These are phyloP conservation scores for Trichophaea hybrida DNA, from an alignment of 2,329 filamentous ascomycete genomes.

Conservation along the genomic window DNA sequence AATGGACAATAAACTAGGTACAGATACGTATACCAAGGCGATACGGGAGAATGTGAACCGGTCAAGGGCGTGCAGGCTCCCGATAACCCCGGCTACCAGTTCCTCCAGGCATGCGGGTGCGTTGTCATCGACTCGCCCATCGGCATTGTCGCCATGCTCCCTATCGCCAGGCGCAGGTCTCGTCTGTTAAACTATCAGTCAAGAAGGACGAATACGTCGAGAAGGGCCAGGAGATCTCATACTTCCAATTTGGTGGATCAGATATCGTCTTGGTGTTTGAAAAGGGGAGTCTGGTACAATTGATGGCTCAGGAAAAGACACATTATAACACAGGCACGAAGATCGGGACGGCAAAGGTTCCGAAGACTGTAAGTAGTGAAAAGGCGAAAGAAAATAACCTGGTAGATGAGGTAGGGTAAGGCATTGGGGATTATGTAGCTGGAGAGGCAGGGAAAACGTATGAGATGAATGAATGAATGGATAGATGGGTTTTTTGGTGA, in stretches of 20 bases:
- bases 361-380: background rate
- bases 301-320: slow-evolving; percentile 18
- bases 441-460: too few species aligned
- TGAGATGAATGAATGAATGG: too few species aligned
- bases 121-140: slow-evolving; percentile 32
- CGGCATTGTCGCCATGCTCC: slow-evolving; percentile 34
- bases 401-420: too few species aligned
- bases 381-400: too few species aligned
- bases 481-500: too few species aligned
- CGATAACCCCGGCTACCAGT: slow-evolving; percentile 33
- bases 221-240: slow-evolving; percentile 35
- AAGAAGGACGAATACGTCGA: slow-evolving; percentile 20
- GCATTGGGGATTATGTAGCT: too few species aligned
- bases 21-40: background rate
- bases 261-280: slow-evolving; percentile 35
- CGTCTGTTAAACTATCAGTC: slow-evolving; percentile 31
- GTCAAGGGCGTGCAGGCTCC: slow-evolving; percentile 28
- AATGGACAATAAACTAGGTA: too few species aligned
- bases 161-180: slow-evolving; percentile 36
- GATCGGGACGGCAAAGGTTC: slow-evolving; percentile 10
- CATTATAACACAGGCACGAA: slow-evolving; percentile 10
- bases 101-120: slow-evolving; percentile 32
- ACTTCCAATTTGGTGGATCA: slow-evolving; percentile 35
- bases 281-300: slow-evolving; percentile 20
- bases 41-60: background rate